A percentile compares a stretch with the other conserved stretches of the same genome.
Conservation (phyloP, 2,329 filamentous ascomycete species). For the Neofusicoccum cordaticola region DNA sequence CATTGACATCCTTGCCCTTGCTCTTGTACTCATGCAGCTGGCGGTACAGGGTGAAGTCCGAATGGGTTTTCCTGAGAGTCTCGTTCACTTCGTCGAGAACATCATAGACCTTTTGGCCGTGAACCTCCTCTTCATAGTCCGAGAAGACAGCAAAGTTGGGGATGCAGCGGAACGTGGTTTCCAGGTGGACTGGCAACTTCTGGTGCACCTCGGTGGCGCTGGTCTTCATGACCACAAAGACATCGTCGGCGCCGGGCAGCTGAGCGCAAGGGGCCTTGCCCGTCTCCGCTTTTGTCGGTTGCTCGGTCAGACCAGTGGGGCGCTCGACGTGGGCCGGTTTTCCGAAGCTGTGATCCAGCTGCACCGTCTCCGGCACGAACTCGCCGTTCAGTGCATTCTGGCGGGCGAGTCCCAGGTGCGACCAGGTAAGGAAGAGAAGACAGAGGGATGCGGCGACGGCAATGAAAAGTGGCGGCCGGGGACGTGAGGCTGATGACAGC, state of each 20-base stretch:
- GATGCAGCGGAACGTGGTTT: slow-evolving; percentile 57
- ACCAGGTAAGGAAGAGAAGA: slow-evolving; percentile 7
- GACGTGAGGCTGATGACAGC: slow-evolving; percentile 8
- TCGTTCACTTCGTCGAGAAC: slow-evolving; percentile 45
- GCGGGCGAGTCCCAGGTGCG: slow-evolving; percentile 5
- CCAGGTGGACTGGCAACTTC: slow-evolving; percentile 58
- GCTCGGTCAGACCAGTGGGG: slow-evolving; percentile 1
- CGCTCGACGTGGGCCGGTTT: neutral
- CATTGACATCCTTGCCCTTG: slow-evolving; percentile 37
- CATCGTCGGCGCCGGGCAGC: slow-evolving; percentile 44
- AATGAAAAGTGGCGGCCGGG: slow-evolving; percentile 13
- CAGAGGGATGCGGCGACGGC: slow-evolving; percentile 14
- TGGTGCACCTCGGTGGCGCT: slow-evolving; percentile 58
- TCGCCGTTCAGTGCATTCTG: slow-evolving; percentile 9
- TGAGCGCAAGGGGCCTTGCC: slow-evolving; percentile 26
- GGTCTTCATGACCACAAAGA: slow-evolving; percentile 58
- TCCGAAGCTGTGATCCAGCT: slow-evolving; percentile 14
- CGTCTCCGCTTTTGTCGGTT: neutral
- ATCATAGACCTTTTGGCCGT: slow-evolving; percentile 50
- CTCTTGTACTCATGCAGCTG: slow-evolving; percentile 47
- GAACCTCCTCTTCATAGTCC: slow-evolving; percentile 55
- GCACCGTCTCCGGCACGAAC: slow-evolving; percentile 14
- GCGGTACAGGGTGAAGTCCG: slow-evolving; percentile 55
- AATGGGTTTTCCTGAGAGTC: slow-evolving; percentile 37
- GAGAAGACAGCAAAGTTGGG: slow-evolving; percentile 58